Evolutionary conservation across 768 basidiomycete genomes (phyloP), one percentile per base, ranked within the genome.

Genomic region (Suillus ampliporus): DNA sequence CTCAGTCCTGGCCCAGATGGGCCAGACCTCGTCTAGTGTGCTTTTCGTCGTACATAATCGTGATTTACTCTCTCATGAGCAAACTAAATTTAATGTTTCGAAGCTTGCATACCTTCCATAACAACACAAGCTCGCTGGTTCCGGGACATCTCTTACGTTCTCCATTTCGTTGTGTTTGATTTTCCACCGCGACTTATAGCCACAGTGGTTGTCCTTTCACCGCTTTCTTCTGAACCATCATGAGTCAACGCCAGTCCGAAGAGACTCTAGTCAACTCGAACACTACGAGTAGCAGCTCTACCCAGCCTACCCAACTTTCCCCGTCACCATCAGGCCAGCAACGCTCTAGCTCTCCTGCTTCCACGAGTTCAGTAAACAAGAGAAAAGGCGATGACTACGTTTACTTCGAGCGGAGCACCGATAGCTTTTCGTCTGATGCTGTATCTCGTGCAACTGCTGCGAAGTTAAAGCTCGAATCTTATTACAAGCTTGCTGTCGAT

Each of bases 401-500:
- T 70, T 97, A 96, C 81, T 99, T 99, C 76, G 91, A 97, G 76
- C 86, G 97, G 65, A 89, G 89, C 57, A 91, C 91, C 1, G 79
- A 83, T 46, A 87, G 85, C 61, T 96, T 97, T 81, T 90, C 90
- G 19, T 87, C 94, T 66, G 89, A 92, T 72, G 91, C 94, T 21
- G 84, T 94, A 58, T 94, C 95, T 62, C 91, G 92, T 56, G 90
- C 94, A 9, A 97, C 94, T 53, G 92, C 92, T 28, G 95, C 96
- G 21, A 97, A 97, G 75, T 87, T 98, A 76, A 97, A 97, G 78
- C 89, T 99, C 61, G 96, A 97, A 77, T 92, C 96, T 51, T 98
- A 90, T 81, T 99, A 99, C 84, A 98, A 98, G 78, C 91, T 98
- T 62, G 95, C 96, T 5, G 97, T 99, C 38, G 95, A 99, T 74